Evolutionary conservation across 1,284 basidiomycete genomes (phyloP).

Genomic region (Gomphus bonarii): DNA sequence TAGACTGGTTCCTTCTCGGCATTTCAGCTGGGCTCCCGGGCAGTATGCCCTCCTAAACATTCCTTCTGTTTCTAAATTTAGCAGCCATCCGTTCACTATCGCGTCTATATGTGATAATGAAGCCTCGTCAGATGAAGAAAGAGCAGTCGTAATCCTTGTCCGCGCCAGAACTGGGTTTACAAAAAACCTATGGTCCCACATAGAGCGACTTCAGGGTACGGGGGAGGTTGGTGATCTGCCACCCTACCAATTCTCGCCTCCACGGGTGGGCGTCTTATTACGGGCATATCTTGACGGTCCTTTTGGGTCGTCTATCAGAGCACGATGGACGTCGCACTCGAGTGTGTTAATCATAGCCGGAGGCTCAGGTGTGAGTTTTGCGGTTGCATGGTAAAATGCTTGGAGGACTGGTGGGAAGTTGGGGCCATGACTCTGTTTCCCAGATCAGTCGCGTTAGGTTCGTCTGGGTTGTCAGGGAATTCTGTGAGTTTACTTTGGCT

Average conservation of each 20-base stretch:
- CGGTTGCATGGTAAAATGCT: slow-evolving; percentile 43
- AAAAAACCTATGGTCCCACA: slow-evolving; percentile 55
- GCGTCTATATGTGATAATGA: slow-evolving; percentile 56
- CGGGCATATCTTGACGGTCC: slow-evolving; percentile 68
- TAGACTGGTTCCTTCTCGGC: slow-evolving; percentile 52
- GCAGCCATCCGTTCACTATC: slow-evolving; percentile 78
- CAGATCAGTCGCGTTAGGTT: slow-evolving; percentile 59
- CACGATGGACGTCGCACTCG: slow-evolving; percentile 56
- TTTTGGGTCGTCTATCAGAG: slow-evolving; percentile 63
- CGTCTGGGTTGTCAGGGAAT: slow-evolving; percentile 79
- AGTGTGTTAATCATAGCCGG: slow-evolving; percentile 66
- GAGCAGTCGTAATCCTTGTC: slow-evolving; percentile 63
- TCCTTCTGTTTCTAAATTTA: slow-evolving; percentile 57
- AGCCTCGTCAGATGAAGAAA: slow-evolving; percentile 25
- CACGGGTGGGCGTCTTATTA: slow-evolving; percentile 42
- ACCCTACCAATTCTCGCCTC: slow-evolving; percentile 1
- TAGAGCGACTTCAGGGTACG: slow-evolving; percentile 24
- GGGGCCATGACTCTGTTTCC: slow-evolving; percentile 32
- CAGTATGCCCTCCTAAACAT: slow-evolving; percentile 72
- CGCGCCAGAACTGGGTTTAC: slow-evolving; percentile 75
- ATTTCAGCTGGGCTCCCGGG: slow-evolving; percentile 65
- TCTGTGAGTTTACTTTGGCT: slow-evolving; percentile 35
- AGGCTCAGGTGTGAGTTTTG: slow-evolving; percentile 75
- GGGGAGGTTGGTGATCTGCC: slow-evolving; percentile 21
- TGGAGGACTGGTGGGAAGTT: slow-evolving; percentile 33